Percentiles rank a stretch among this genome's conserved stretches.
Conservation (phyloP, 306 rosid genomes). For the Fragaria nilgerrensis region DNA sequence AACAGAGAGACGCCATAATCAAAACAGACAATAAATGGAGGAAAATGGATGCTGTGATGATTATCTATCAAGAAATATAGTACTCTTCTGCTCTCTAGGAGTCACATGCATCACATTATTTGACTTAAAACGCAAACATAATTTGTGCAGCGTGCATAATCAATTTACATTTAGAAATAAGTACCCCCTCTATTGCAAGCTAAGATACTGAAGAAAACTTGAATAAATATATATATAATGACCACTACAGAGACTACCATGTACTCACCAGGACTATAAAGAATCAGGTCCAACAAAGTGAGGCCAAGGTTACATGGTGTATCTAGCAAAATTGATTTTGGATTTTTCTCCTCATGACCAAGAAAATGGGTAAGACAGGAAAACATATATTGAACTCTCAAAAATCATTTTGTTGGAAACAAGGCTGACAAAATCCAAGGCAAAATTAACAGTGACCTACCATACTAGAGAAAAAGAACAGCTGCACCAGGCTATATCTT, state of each 20-base stretch:
- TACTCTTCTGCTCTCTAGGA: not conserved
- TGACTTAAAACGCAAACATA: not conserved
- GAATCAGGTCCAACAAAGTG: constrained; percentile 6
- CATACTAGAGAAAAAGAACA: constrained; percentile 4
- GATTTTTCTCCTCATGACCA: constrained; percentile 11
- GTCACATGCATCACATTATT: not conserved
- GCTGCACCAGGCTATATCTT: constrained; percentile 39
- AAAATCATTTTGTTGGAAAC: not conserved
- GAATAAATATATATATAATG: not conserved
- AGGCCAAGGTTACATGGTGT: constrained; percentile 4
- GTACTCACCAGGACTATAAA: constrained; percentile 1
- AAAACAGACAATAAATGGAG: not conserved
- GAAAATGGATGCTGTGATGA: not conserved
- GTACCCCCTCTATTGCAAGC: constrained; percentile 4
- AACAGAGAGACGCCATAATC: not conserved
- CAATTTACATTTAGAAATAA: not conserved
- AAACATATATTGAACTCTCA: not conserved
- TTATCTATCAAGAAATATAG: not conserved
- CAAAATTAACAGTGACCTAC: constrained; percentile 8
- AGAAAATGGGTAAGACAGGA: constrained; percentile 5
- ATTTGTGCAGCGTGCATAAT: not conserved
- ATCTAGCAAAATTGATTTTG: constrained; percentile 30
- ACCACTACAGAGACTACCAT: not conserved
- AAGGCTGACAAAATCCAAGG: constrained; percentile 20
- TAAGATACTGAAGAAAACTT: not conserved